phyloP scores from a whole-genome alignment of 768 basidiomycete genomes.

The Agrocybe praecox region DNA sequence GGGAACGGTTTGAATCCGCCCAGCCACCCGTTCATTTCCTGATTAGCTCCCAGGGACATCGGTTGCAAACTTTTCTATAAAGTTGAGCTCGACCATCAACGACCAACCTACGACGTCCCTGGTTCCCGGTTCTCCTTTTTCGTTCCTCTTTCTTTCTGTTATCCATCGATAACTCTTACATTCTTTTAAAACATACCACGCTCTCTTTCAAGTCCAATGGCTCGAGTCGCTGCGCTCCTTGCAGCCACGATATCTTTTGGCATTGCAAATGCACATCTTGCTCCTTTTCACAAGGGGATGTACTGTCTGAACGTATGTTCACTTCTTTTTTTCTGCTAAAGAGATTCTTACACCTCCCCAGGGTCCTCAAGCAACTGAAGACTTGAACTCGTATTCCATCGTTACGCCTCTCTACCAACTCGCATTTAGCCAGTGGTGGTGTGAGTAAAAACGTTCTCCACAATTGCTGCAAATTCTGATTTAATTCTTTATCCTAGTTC shows the following conservation, averaged over 20 bases:
- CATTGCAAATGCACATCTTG: conserved; percentile 40
- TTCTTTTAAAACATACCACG: conserved; percentile 8
- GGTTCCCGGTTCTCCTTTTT: conserved; percentile 3
- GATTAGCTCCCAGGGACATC: conserved; percentile 14
- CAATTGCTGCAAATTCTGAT: background rate
- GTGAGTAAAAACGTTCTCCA: conserved; percentile 27
- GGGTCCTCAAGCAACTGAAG: conserved; percentile 19
- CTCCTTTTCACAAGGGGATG: conserved; percentile 45
- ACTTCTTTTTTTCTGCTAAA: background rate
- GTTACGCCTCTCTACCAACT: conserved; percentile 48
- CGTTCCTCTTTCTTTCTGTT: conserved; percentile 1
- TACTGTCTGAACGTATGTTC: conserved; percentile 42
- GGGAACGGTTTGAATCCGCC: background rate
- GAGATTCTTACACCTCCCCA: background rate
- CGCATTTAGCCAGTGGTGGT: conserved; percentile 45
- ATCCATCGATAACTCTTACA: conserved; percentile 10
- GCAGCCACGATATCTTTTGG: conserved; percentile 14
- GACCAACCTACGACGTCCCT: background rate
- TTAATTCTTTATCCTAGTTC: conserved; percentile 28
- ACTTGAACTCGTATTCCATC: conserved; percentile 40
- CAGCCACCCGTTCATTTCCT: conserved; percentile 15
- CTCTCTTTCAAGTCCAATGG: conserved; percentile 14
- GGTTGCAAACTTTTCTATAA: conserved; percentile 13
- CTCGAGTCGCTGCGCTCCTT: conserved; percentile 11
- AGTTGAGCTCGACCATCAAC: conserved; percentile 1